Base-by-base conservation (phyloP, 2,329 filamentous ascomycete species). In the Diatrype stigma region DNA sequence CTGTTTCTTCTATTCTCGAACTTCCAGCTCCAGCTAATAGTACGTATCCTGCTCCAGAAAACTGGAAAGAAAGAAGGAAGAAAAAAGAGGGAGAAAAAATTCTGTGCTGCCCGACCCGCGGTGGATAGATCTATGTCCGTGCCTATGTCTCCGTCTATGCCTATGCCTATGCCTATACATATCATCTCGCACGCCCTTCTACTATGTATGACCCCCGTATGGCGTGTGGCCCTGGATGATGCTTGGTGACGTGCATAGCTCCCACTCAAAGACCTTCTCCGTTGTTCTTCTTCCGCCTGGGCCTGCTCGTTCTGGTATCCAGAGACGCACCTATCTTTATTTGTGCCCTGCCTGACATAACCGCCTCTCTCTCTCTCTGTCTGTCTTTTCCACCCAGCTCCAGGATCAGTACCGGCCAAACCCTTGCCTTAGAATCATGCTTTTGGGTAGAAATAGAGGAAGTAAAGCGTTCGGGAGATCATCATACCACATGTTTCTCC, bases 161-260 rank as follows among this genome's bases (percentile, higher is more conserved):
- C n/a, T n/a, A n/a, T n/a, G n/a, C n/a, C n/a, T n/a, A n/a, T n/a
- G n/a, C n/a, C n/a, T n/a, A n/a, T n/a, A n/a, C n/a, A n/a, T n/a
- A n/a, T n/a, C 40, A 2, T 21, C 5, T 23, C 40, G 40, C 40
- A 44, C 40, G 40, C 22, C 40, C 22, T 42, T 42, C 40, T 26
- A 17, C 6, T n/a, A n/a, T n/a, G n/a, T n/a, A n/a, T 19, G 16
- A n/a, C 40, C 40, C 40, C 40, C 40, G n/a, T n/a, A n/a, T n/a
- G n/a, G n/a, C n/a, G n/a, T 44, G 26, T 44, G 7, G 40, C 40
- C 22, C 22, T 28, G 22, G 40, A 44, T 28, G 22, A 44, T 44
- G 40, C 40, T 44, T 44, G 40, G 40, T 44, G 40, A 44, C 40
- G 40, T 44, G 40, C 40, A 44, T 44, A 10, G 40, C 22, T 44